Evolutionary conservation across 257 asterid species (phyloP), one percentile per base, ranked within the genome.

Genomic region (Scutellaria minor): DNA sequence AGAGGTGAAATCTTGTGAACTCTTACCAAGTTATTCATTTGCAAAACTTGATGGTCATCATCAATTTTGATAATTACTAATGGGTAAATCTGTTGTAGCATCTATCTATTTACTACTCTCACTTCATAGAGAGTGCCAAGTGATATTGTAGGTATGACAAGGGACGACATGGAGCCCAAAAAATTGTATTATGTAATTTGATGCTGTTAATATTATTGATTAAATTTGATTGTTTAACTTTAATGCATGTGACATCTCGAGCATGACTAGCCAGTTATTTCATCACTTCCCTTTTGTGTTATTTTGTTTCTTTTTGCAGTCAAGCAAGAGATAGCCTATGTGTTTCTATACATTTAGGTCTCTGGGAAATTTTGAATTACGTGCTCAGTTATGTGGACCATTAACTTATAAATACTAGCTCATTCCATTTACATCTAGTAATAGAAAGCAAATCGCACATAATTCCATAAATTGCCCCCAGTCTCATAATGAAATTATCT

Each of bases 261-360:
- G 65, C 72, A 37, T 2, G 63, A 51, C 39, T 41, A 73, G 57
- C 66, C 60, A 22, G 42, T 46, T 40, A 55, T 54, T 54, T 66
- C 61, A 71, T 40, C 27, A 58, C 18, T 57, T 12, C 44, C 42
- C 20, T 57, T 57, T 57, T 57, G 44, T 57, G 64, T 57, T 57
- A 57, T 5, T n/a, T 57, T 57, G 20, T 57, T 57, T 31, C 20
- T 31, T 57, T 22, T 27, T 11, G 62, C 41, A 12, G 20, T 31
- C 13, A 31, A 57, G 20, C 18, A 8, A 27, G 64, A 31, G 44
- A 57, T 44, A 7, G 1, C 20, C 5, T 31, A 31, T 31, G 3
- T 31, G 37, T 31, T 31, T 31, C 5, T 3, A 31, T 9, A 7
- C n/a, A 9, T 45, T 45, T 12, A 27, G 47, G 12, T 41, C 46